Conservation (phyloP, 176 grass and related monocot genomes). For the Themeda triandra region DNA sequence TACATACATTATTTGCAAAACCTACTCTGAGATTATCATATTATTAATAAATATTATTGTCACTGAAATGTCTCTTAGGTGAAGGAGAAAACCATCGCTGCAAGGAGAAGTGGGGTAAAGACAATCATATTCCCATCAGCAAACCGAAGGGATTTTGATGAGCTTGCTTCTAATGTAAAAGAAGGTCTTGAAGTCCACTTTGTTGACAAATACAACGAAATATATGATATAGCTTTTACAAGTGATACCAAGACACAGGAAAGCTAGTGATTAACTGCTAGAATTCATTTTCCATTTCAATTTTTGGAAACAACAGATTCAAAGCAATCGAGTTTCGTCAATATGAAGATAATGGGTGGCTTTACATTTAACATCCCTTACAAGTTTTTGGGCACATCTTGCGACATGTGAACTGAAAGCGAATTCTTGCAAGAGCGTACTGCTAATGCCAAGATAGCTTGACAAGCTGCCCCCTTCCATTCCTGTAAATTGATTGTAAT, state of each 20-base stretch:
- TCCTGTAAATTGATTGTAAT: not conserved
- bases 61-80: conserved; percentile 46
- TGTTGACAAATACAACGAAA: conserved; percentile 70
- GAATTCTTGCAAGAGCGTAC: not conserved
- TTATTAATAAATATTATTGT: not conserved
- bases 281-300: not conserved
- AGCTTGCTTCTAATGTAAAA: conserved; percentile 84
- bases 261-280: not conserved
- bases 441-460: not conserved
- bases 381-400: not conserved
- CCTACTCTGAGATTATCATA: not conserved
- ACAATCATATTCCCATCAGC: conserved; percentile 84
- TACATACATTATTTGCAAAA: not conserved
- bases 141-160: conserved; percentile 88
- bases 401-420: not conserved
- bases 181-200: conserved; percentile 92
- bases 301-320: not conserved
- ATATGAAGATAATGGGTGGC: not conserved
- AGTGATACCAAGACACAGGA: conserved; percentile 17
- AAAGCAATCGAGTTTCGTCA: conserved; percentile 1
- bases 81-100: conserved; percentile 96
- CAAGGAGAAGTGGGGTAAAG: conserved; percentile 74
- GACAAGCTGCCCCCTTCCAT: not conserved
- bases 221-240: conserved; percentile 51
- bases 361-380: not conserved